Evolutionary conservation across 2,329 filamentous ascomycete species (phyloP).

Genomic region (Aaosphaeria pasadenensis): DNA sequence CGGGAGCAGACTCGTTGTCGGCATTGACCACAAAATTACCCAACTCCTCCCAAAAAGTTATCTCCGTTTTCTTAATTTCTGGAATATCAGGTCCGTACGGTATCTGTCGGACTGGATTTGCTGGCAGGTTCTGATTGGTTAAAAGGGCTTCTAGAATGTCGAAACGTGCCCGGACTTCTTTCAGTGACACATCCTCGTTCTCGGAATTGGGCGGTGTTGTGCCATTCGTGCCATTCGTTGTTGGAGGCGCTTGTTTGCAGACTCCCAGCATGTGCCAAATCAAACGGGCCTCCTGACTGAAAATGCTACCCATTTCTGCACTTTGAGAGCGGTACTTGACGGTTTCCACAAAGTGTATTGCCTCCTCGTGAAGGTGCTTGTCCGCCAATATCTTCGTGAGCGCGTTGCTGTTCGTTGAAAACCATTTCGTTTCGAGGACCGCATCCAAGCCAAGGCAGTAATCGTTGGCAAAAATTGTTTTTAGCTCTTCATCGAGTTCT

Average conservation of each 20-base stretch:
- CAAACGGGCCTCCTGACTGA: slow-evolving; percentile 58
- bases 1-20: slow-evolving; percentile 57
- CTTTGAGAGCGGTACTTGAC: slow-evolving; percentile 23
- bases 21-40: slow-evolving; percentile 68
- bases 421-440: slow-evolving; percentile 75
- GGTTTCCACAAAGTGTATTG: slow-evolving; percentile 31
- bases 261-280: slow-evolving; percentile 59
- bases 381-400: slow-evolving; percentile 51
- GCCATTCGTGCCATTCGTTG: slow-evolving; percentile 42
- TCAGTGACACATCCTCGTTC: slow-evolving; percentile 57
- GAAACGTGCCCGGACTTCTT: slow-evolving; percentile 65
- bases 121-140: slow-evolving; percentile 63
- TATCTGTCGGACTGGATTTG: slow-evolving; percentile 57
- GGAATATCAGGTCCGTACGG: slow-evolving; percentile 44
- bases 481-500: slow-evolving; percentile 31
- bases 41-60: slow-evolving; percentile 80
- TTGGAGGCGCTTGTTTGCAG: slow-evolving; percentile 42
- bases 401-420: slow-evolving; percentile 55
- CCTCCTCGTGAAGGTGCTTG: slow-evolving; percentile 32
- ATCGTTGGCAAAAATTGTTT: slow-evolving; percentile 32
- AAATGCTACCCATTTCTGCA: slow-evolving; percentile 33
- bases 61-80: slow-evolving; percentile 47
- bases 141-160: slow-evolving; percentile 74
- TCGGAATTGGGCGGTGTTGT: slow-evolving; percentile 39
- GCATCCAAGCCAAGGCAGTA: slow-evolving; percentile 32